Evolutionary conservation across 352 stramenopile species (phyloP).

Genomic region (Saprolegnia diclina): DNA sequence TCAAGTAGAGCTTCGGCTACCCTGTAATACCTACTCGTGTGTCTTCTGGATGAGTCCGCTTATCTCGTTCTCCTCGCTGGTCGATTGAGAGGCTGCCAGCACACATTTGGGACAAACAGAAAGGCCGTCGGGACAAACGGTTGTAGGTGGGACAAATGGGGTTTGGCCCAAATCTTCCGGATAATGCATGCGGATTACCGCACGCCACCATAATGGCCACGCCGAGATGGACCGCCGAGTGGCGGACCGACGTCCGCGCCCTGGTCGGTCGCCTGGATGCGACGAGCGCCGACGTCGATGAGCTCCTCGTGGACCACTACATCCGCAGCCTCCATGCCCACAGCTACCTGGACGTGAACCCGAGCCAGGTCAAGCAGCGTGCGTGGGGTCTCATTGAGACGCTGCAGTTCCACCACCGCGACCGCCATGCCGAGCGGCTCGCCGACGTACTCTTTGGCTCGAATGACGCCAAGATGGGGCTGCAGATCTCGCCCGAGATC

Average conservation of each 20-base stretch:
- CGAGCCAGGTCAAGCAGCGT: neutral
- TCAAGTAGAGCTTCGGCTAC: neutral
- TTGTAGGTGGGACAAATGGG: neutral
- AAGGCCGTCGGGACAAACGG: neutral
- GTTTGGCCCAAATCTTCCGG: no score
- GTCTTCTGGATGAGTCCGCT: no score
- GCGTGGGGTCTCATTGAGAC: slow-evolving; percentile 19
- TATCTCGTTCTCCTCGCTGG: neutral
- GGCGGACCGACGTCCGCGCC: slow-evolving; percentile 12
- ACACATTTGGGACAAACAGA: neutral
- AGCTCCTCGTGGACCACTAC: slow-evolving; percentile 23
- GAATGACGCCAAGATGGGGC: neutral
- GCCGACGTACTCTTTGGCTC: slow-evolving; percentile 18
- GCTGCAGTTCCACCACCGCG: slow-evolving; percentile 21
- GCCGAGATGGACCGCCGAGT: slow-evolving; percentile 13
- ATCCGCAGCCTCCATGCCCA: slow-evolving; percentile 20
- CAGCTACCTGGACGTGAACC: slow-evolving; percentile 19
- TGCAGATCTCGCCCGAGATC: slow-evolving; percentile 13
- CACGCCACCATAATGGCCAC: slow-evolving; percentile 2
- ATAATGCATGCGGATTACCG: neutral
- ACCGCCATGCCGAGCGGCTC: slow-evolving; percentile 20
- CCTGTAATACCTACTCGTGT: neutral
- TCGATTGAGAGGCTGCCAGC: neutral
- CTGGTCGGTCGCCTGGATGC: slow-evolving; percentile 1
- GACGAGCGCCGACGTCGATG: neutral